Percentiles rank a stretch among this genome's conserved stretches.
Conservation (phyloP, 169 alveolate genomes). For the Theileria parva region DNA sequence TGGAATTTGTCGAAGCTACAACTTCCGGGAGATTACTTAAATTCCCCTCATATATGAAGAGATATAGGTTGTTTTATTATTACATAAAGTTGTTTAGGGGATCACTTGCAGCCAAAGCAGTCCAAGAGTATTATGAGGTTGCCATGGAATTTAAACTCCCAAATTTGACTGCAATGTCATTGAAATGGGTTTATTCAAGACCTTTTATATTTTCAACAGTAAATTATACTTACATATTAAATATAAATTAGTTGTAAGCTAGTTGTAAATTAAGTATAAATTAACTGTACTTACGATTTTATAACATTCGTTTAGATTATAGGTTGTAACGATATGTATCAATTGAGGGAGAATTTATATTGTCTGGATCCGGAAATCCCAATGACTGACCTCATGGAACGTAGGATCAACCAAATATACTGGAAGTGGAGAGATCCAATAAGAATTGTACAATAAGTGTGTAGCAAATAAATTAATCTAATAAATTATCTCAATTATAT, state of each 20-base stretch:
- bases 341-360: conserved; percentile 78
- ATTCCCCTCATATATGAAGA: conserved; percentile 82
- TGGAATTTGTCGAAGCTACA: conserved; percentile 79
- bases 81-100: conserved; percentile 63
- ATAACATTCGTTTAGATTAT: conserved; percentile 53
- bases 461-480: not conserved
- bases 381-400: conserved; percentile 78
- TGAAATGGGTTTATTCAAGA: conserved; percentile 80
- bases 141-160: conserved; percentile 75
- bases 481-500: not conserved
- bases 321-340: conserved; percentile 78
- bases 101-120: conserved; percentile 81
- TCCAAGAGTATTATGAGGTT: conserved; percentile 73
- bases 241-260: not conserved
- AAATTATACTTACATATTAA: not conserved
- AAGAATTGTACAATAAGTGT: conserved; percentile 69
- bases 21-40: conserved; percentile 79
- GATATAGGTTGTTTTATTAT: conserved; percentile 56
- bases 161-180: conserved; percentile 74
- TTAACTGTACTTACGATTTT: too few relatives aligned
- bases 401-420: conserved; percentile 79
- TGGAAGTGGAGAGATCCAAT: conserved; percentile 86
- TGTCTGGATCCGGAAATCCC: conserved; percentile 69
- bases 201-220: conserved; percentile 80
- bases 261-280: too few relatives aligned